Base-by-base conservation (phyloP, 2,329 filamentous ascomycete species). In the Penicillium sp. region DNA sequence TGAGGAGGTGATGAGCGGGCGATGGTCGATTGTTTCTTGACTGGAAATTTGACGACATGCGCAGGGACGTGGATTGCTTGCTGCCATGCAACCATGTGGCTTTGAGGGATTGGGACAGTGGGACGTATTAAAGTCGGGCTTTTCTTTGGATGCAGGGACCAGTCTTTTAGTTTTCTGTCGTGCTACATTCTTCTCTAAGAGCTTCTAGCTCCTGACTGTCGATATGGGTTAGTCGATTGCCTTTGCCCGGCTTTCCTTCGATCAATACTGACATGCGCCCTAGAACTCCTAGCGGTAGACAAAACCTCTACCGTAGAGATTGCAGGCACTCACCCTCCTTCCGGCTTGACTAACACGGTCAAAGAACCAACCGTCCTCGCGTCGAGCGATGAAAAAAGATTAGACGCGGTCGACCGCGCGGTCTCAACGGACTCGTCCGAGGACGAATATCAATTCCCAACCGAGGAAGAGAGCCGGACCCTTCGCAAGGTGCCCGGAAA, bases 401-500 rank as follows among this genome's bases (percentile, higher is more conserved):
- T 50, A 9, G 4, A 50, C 2, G 13, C 33, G 3, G 36, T 36
- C 22, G 19, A 39, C 33, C 18, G 33, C 9, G 49, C 37, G 4
- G 49, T 39, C 18, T 50, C 33, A 6, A 22, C 49, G 16, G 16
- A 50, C 11, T 37, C 49, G 18, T 37, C 37, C 6, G 53, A 61
- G 18, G 60, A 63, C 18, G 61, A 67, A 18, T 73, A 75, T 56
- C 74, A 76, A 10, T 60, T 69, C 35, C 80, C 82, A 1, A 84
- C 81, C 0, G 75, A 78, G 6, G 80, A 84, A 47, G 82, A 85
- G 63, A 60, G 65, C 3, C 57, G 56, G 2, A 79, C 74, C 1
- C 70, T 85, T 14, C 79, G 81, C 22, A 81, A 78, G 56, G 77
- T 84, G 7, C 74, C 83, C n/a, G 84, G 78, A 41, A 73, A 66